Percentiles rank a stretch among this genome's conserved stretches.
Evolutionary conservation across 1,139 yeast genomes (phyloP).

Genomic region (Lodderomyces pseudojiufengensis): DNA sequence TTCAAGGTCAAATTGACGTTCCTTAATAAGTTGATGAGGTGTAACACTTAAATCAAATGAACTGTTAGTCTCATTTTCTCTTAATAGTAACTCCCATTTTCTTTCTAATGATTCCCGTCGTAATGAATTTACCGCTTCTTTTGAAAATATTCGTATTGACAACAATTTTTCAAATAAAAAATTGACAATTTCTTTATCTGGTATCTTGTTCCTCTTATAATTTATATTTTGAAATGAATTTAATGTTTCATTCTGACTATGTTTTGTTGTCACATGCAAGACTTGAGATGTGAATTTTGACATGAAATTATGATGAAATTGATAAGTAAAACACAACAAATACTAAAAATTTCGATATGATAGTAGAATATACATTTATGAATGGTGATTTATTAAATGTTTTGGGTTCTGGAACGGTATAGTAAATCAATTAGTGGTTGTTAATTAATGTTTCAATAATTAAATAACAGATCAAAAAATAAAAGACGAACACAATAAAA

Average conservation of each 20-base stretch:
- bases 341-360: no score
- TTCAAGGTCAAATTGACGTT: no score
- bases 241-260: slow-evolving; percentile 17
- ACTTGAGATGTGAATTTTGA: slow-evolving; percentile 6
- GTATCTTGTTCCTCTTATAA: slow-evolving; percentile 32
- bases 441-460: no score
- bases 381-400: no score
- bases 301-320: no score
- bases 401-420: no score
- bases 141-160: slow-evolving; percentile 37
- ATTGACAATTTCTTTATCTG: slow-evolving; percentile 36
- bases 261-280: slow-evolving; percentile 12
- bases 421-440: no score
- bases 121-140: slow-evolving; percentile 29
- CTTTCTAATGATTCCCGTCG: slow-evolving; percentile 32
- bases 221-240: slow-evolving; percentile 35
- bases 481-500: no score
- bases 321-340: no score
- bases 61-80: slow-evolving; percentile 39
- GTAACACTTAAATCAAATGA: slow-evolving; percentile 31
- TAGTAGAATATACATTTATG: no score
- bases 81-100: slow-evolving; percentile 45
- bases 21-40: slow-evolving; percentile 12
- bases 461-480: no score
- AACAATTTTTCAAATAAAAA: slow-evolving; percentile 36